Base-by-base conservation (phyloP, 768 basidiomycete genomes). In the Termitomyces sp. region DNA sequence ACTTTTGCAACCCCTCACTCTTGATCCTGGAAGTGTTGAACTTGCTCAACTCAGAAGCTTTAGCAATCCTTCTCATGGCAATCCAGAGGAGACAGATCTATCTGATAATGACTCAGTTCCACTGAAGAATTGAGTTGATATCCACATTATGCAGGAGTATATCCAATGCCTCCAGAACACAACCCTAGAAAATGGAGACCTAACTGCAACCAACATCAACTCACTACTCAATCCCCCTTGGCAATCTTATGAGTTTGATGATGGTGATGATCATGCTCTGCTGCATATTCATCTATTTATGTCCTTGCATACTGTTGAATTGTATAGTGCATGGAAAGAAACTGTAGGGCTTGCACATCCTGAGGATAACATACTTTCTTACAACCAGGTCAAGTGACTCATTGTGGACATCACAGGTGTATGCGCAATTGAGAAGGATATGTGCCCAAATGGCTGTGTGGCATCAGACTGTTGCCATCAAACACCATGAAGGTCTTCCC, bases 361-460 rank as follows among this genome's bases (percentile, higher is more conserved):
- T 4, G 32, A 43, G 0, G 41, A 51, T 3, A 5, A 42, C 2
- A 27, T 59, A 32, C 43, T 51, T 14, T 35, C 43, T 12, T 41
- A 59, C 52, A 42, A 41, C 4, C 23, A 21, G 11, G n/a, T 55
- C 27, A 59, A 59, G n/a, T 14, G 10, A 17, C 23, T 34, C 19
- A 39, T 58, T 21, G 52, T 53, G 14, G 43, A 69, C 4, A 43
- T 72, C 7, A 73, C 64, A 23, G 72, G 77, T 0, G 58, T 79
- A 3, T 28, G 55, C 4, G 52, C 69, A 0, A 57, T 78, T 12
- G 40, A 63, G 1, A 27, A 66, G 14, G 65, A 76, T 48, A 78
- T 78, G 77, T 79, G 77, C 46, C 51, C 60, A 0, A 69, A 77
- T n/a, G 63, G 66, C 0, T 79, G 76, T 54, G 35, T 4, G 3